Conservation (phyloP, 78 protist species). For the Dictyostelium firmibasis region DNA sequence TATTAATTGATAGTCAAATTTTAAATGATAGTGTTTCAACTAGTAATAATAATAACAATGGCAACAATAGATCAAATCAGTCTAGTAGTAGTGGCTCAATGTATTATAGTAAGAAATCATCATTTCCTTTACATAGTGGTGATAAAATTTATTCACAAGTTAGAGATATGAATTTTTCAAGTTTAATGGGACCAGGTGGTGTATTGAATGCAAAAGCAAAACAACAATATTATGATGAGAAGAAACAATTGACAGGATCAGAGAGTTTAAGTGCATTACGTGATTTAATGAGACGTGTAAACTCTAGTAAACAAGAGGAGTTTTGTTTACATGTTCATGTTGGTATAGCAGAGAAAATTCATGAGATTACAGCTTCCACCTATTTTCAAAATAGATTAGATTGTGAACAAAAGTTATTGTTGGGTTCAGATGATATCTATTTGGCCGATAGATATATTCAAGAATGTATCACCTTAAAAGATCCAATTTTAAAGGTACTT, state of each 20-base stretch:
- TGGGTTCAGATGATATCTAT: background rate
- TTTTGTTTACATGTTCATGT: slow-evolving; percentile 15
- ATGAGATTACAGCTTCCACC: background rate
- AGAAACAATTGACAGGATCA: slow-evolving; percentile 48
- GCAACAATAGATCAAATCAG: background rate
- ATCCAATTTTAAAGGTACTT: slow-evolving; percentile 83
- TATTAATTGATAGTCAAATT: background rate
- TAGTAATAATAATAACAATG: background rate
- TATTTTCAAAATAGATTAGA: slow-evolving; percentile 64
- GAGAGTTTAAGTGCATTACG: slow-evolving; percentile 68
- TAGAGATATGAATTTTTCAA: slow-evolving; percentile 81
- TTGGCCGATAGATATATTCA: slow-evolving; percentile 65
- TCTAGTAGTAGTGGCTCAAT: background rate
- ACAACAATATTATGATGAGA: slow-evolving; percentile 11
- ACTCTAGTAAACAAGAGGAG: slow-evolving; percentile 38
- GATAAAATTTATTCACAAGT: slow-evolving; percentile 51
- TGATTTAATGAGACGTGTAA: slow-evolving; percentile 74
- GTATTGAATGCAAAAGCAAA: slow-evolving; percentile 72
- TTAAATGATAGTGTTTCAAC: background rate
- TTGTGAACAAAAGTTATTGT: slow-evolving; percentile 63
- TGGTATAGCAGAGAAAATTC: slow-evolving; percentile 52
- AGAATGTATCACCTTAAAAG: slow-evolving; percentile 69
- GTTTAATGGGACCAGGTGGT: slow-evolving; percentile 58
- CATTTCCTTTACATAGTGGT: slow-evolving; percentile 19
- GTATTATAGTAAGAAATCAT: background rate